Percentiles rank a stretch among this genome's conserved stretches.
phyloP scores from a whole-genome alignment of 805 yeast species.

The Hanseniaspora mollemarum region DNA sequence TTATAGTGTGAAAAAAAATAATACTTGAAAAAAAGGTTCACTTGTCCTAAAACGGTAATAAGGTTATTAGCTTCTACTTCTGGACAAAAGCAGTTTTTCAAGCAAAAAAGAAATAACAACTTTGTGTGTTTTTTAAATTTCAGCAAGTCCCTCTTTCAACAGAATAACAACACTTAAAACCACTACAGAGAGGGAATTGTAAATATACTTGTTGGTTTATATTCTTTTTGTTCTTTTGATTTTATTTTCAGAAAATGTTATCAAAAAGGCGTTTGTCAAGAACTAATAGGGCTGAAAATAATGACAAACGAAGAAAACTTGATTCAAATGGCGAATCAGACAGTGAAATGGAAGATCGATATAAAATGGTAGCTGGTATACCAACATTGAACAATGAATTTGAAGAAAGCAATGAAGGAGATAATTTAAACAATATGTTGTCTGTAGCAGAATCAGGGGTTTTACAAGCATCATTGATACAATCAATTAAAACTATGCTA shows the following conservation, averaged over 20 bases:
- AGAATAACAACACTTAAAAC: too few relatives aligned
- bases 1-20: background rate
- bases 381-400: background rate
- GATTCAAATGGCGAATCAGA: background rate
- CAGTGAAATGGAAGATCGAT: background rate
- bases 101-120: background rate
- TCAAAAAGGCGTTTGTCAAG: background rate
- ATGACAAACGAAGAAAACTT: background rate
- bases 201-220: too few relatives aligned
- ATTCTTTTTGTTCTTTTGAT: too few relatives aligned
- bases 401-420: background rate
- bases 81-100: too few relatives aligned
- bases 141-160: too few relatives aligned
- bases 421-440: background rate
- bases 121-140: background rate
- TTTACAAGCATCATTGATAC: constrained; percentile 8
- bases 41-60: background rate
- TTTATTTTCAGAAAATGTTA: background rate
- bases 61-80: too few relatives aligned
- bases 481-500: constrained; percentile 5
- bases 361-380: background rate
- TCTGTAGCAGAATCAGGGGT: constrained; percentile 11
- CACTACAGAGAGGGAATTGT: too few relatives aligned
- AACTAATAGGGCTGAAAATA: background rate
- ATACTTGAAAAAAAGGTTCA: background rate